Conservation (phyloP, 768 basidiomycete species). For the Termitomyces sp. region DNA sequence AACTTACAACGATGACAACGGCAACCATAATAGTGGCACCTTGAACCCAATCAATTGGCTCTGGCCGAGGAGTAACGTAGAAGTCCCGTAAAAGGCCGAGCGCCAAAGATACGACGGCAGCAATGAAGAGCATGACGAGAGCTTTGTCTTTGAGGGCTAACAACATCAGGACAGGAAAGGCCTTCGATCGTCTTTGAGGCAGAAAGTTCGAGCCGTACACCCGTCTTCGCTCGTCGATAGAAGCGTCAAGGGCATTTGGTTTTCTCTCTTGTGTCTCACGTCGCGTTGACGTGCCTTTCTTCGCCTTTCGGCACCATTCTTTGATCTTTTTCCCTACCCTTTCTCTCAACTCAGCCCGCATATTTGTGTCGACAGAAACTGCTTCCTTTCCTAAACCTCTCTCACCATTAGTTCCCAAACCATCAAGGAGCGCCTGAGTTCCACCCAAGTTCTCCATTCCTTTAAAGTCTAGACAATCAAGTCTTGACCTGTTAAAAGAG, state of each 20-base stretch:
- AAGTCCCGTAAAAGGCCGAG: slow-evolving; percentile 95
- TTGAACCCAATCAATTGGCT: slow-evolving; percentile 94
- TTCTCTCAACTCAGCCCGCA: slow-evolving; percentile 5
- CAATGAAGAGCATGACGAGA: slow-evolving; percentile 82
- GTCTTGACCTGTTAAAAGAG: slow-evolving; percentile 59
- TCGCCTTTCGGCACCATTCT: slow-evolving; percentile 14
- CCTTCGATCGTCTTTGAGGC: slow-evolving; percentile 61
- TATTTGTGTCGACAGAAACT: slow-evolving; percentile 7
- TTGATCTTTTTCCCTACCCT: slow-evolving; percentile 13
- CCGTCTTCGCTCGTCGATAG: slow-evolving; percentile 52
- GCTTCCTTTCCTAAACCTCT: slow-evolving; percentile 35
- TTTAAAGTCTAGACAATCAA: slow-evolving; percentile 72
- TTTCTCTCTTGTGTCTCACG: slow-evolving; percentile 3
- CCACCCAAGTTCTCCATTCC: slow-evolving; percentile 72
- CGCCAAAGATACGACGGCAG: slow-evolving; percentile 89
- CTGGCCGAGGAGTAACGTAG: no score
- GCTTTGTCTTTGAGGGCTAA: slow-evolving; percentile 87
- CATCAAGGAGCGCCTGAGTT: slow-evolving; percentile 51
- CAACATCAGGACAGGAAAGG: slow-evolving; percentile 76
- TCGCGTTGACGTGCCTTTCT: slow-evolving; percentile 18
- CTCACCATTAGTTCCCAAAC: slow-evolving; percentile 64
- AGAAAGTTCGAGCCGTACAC: slow-evolving; percentile 76
- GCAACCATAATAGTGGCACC: slow-evolving; percentile 80
- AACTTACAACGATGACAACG: slow-evolving; percentile 63
- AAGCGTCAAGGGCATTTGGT: slow-evolving; percentile 26